Conservation (phyloP, 805 yeast genomes). For the Cyberlindnera japonica region DNA sequence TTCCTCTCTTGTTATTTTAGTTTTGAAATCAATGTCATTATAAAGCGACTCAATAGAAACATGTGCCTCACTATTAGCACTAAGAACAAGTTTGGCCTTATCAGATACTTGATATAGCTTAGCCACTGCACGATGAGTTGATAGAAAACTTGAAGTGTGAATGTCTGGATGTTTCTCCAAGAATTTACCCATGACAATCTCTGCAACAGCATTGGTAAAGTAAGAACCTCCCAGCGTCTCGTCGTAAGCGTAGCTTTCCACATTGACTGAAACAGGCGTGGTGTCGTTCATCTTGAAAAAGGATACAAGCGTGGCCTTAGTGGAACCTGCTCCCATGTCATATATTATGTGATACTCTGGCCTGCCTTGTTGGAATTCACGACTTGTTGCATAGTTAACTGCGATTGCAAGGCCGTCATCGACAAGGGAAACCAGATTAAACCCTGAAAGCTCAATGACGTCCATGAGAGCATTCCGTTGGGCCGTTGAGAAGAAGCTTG, state of each 20-base stretch:
- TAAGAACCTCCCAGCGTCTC: slow-evolving; percentile 70
- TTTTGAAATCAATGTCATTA: slow-evolving; percentile 70
- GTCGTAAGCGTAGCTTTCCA: slow-evolving; percentile 71
- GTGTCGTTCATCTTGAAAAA: slow-evolving; percentile 43
- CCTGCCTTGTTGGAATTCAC: slow-evolving; percentile 38
- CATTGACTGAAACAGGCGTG: slow-evolving; percentile 45
- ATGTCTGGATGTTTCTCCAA: slow-evolving; percentile 39
- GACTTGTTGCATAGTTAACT: slow-evolving; percentile 65
- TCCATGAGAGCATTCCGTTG: slow-evolving; percentile 72
- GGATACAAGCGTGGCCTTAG: slow-evolving; percentile 81
- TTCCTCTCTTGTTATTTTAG: slow-evolving; percentile 69
- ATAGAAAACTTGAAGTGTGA: slow-evolving; percentile 35
- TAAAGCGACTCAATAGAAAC: slow-evolving; percentile 72
- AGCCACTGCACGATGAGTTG: slow-evolving; percentile 56
- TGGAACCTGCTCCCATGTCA: slow-evolving; percentile 92
- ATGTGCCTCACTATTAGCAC: slow-evolving; percentile 82
- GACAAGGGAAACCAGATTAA: slow-evolving; percentile 62
- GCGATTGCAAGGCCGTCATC: slow-evolving; percentile 95
- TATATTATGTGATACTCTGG: slow-evolving; percentile 66
- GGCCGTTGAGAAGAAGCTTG: slow-evolving; percentile 60
- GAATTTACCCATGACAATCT: slow-evolving; percentile 58
- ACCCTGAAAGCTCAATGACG: slow-evolving; percentile 66
- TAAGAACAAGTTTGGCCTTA: slow-evolving; percentile 78
- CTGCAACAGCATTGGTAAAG: slow-evolving; percentile 63
- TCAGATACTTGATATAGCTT: slow-evolving; percentile 81